Conservation (phyloP, 441 rosid genomes). For the Jatropha multifida region DNA sequence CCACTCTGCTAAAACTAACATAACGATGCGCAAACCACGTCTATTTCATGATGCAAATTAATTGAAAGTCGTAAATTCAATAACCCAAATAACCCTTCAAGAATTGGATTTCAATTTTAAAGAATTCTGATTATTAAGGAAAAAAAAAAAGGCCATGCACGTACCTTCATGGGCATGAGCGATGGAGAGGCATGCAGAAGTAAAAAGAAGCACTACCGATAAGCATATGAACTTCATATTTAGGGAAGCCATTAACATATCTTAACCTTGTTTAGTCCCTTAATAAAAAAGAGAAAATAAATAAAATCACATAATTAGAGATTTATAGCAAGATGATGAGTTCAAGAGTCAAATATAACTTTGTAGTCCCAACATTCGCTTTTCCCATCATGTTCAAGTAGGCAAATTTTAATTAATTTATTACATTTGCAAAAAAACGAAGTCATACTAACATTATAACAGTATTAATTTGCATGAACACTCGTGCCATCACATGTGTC, state of each 20-base stretch:
- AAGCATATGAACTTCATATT: slow-evolving; percentile 12
- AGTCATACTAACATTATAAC: too few relatives aligned
- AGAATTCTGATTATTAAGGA: too few relatives aligned
- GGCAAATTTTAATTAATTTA: not conserved
- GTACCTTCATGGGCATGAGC: slow-evolving; percentile 29
- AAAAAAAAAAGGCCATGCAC: not conserved
- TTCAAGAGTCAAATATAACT: slow-evolving; percentile 14
- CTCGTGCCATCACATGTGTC: slow-evolving; percentile 50
- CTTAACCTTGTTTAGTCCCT: not conserved
- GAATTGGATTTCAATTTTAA: too few relatives aligned
- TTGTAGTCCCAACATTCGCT: slow-evolving; percentile 30
- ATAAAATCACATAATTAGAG: slow-evolving; percentile 1
- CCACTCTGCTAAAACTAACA: too few relatives aligned
- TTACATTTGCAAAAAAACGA: too few relatives aligned
- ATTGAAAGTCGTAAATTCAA: too few relatives aligned
- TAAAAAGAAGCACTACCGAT: slow-evolving; percentile 17
- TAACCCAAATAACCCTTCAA: too few relatives aligned
- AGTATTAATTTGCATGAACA: slow-evolving; percentile 26
- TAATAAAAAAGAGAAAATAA: slow-evolving; percentile 12
- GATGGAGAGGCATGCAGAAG: slow-evolving; percentile 9
- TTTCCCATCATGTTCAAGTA: slow-evolving; percentile 3
- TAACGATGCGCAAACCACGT: too few relatives aligned
- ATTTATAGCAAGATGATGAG: slow-evolving; percentile 9
- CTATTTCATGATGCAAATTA: too few relatives aligned
- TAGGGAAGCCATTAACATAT: slow-evolving; percentile 15